These are phyloP conservation scores for Penicillium janthinellum DNA, from an alignment of 2,329 filamentous ascomycete species.

Conservation along the genomic window DNA sequence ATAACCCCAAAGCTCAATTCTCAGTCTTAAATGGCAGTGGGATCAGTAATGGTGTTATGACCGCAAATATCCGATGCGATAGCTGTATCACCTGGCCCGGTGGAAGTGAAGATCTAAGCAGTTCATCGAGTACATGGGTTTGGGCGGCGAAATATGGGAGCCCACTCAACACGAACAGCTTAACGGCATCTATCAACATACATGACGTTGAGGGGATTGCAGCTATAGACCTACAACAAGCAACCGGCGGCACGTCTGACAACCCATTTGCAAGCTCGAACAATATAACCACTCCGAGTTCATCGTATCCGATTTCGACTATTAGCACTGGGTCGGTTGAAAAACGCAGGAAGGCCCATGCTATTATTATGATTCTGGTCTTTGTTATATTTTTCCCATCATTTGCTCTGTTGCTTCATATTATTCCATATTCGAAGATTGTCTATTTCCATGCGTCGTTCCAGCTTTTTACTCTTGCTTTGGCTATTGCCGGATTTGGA, in stretches of 20 bases:
- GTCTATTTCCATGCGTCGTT: constrained; percentile 48
- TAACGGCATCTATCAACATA: constrained; percentile 17
- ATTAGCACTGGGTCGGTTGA: constrained; percentile 6
- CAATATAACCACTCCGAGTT: constrained; percentile 1
- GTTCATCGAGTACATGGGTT: constrained; percentile 28
- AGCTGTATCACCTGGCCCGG: constrained; percentile 28
- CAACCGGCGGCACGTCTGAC: constrained; percentile 23
- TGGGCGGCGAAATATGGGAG: constrained; percentile 35
- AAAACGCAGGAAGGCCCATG: constrained; percentile 23
- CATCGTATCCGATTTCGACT: neutral
- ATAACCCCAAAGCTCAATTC: constrained; percentile 49
- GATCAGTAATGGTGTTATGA: constrained; percentile 54
- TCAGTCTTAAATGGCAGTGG: constrained; percentile 63
- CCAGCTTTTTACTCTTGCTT: constrained; percentile 51
- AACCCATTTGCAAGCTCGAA: constrained; percentile 19
- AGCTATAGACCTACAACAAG: constrained; percentile 24
- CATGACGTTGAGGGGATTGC: constrained; percentile 28
- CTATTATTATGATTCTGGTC: constrained; percentile 40
- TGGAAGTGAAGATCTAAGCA: constrained; percentile 17
- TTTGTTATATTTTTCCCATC: constrained; percentile 47
- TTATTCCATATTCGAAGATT: constrained; percentile 44
- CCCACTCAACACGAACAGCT: constrained; percentile 5
- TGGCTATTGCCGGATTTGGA: constrained; percentile 53
- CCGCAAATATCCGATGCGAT: constrained; percentile 57
- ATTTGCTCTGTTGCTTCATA: constrained; percentile 35